These are phyloP conservation scores for Stemphylium vesicarium DNA, from an alignment of 2,329 filamentous ascomycete genomes.

Conservation along the genomic window DNA sequence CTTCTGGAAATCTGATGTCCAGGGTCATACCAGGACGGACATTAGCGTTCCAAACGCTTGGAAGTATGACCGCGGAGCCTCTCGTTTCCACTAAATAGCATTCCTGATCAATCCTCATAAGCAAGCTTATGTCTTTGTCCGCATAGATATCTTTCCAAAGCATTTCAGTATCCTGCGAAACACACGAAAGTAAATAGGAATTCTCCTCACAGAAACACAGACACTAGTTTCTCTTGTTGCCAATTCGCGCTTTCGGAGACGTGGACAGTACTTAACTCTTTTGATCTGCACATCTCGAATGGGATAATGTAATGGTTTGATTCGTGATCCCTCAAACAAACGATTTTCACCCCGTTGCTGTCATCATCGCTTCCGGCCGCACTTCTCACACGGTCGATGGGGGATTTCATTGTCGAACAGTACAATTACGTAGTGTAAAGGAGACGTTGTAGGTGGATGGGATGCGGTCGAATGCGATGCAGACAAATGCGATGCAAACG, in stretches of 20 bases:
- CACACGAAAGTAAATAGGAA: neutral
- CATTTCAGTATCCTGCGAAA: conserved; percentile 13
- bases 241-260: too few species aligned
- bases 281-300: neutral
- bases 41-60: conserved; percentile 26
- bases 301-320: neutral
- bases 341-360: neutral
- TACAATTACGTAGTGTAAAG: too few species aligned
- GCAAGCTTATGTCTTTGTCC: neutral
- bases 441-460: too few species aligned
- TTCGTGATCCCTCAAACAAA: neutral
- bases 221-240: too few species aligned
- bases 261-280: neutral
- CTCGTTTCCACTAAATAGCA: conserved; percentile 21
- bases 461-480: too few species aligned
- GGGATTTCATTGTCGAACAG: too few species aligned
- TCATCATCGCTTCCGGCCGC: neutral
- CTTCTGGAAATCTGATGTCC: conserved; percentile 4
- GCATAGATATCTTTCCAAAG: conserved; percentile 25
- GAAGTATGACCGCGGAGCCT: conserved; percentile 22
- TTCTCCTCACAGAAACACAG: too few species aligned
- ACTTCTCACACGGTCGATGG: too few species aligned
- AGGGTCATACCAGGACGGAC: conserved; percentile 13
- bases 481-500: too few species aligned
- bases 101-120: conserved; percentile 13